Evolutionary conservation across 2,329 filamentous ascomycete genomes (phyloP).

Genomic region (Decorospora gaudefroyi): DNA sequence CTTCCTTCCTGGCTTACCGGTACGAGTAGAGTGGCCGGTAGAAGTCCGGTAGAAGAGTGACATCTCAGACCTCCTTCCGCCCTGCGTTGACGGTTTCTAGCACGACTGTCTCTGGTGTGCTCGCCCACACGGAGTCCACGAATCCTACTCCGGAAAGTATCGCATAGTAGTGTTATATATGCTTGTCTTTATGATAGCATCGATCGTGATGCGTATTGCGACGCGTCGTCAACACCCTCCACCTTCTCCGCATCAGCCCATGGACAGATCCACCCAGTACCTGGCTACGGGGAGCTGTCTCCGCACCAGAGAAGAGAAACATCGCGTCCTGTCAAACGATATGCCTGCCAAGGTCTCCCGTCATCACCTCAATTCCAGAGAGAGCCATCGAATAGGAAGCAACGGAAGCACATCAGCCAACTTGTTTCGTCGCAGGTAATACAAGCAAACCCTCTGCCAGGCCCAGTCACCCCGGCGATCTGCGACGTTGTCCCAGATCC

Average conservation of each 20-base stretch:
- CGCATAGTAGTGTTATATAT: slow-evolving; percentile 15
- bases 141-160: slow-evolving; percentile 15
- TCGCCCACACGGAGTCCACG: slow-evolving; percentile 13
- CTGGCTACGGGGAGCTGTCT: slow-evolving; percentile 17
- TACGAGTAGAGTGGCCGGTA: slow-evolving; percentile 27
- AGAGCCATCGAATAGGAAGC: slow-evolving; percentile 30
- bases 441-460: slow-evolving; percentile 20
- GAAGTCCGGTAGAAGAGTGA: slow-evolving; percentile 26
- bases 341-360: slow-evolving; percentile 24
- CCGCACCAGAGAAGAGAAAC: no score
- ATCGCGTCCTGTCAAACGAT: slow-evolving; percentile 26
- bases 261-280: slow-evolving; percentile 22
- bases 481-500: slow-evolving; percentile 7
- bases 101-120: slow-evolving; percentile 18
- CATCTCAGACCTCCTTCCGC: slow-evolving; percentile 21
- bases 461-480: slow-evolving; percentile 10
- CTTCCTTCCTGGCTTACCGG: no score
- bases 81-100: slow-evolving; percentile 14
- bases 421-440: slow-evolving; percentile 11
- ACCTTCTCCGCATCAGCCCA: slow-evolving; percentile 21
- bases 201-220: slow-evolving; percentile 10
- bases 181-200: slow-evolving; percentile 10
- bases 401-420: slow-evolving; percentile 18
- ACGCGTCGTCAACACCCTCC: slow-evolving; percentile 18
- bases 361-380: slow-evolving; percentile 22